Evolutionary conservation across 2,329 filamentous ascomycete species (phyloP).

Genomic region (Didymellaceae sp.): DNA sequence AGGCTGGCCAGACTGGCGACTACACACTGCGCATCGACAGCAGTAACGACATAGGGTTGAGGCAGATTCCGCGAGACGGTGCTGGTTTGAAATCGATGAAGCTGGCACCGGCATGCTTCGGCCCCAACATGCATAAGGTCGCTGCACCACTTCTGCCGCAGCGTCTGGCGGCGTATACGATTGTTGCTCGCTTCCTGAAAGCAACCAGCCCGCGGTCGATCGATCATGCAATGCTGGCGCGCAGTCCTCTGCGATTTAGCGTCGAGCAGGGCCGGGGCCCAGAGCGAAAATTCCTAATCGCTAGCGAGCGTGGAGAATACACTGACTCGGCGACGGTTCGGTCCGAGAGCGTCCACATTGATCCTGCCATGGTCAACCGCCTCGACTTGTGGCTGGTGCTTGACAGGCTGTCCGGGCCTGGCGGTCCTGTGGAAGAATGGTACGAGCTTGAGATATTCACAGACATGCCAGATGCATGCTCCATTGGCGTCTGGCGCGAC

Average conservation of each 20-base stretch:
- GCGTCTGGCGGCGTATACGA: slow-evolving; percentile 67
- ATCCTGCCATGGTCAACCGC: slow-evolving; percentile 62
- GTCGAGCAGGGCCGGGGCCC: slow-evolving; percentile 76
- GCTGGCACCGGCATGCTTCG: slow-evolving; percentile 62
- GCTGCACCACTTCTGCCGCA: slow-evolving; percentile 58
- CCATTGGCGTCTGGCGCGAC: slow-evolving; percentile 54
- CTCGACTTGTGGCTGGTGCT: slow-evolving; percentile 80
- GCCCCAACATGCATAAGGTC: slow-evolving; percentile 58
- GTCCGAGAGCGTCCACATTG: slow-evolving; percentile 76
- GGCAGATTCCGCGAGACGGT: slow-evolving; percentile 71
- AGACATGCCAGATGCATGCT: slow-evolving; percentile 53
- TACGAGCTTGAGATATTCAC: slow-evolving; percentile 59
- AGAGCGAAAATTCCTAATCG: slow-evolving; percentile 67
- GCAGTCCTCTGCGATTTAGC: slow-evolving; percentile 69
- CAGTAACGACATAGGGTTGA: slow-evolving; percentile 62
- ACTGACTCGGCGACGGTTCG: slow-evolving; percentile 71
- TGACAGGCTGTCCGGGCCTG: slow-evolving; percentile 73
- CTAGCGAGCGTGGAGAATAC: slow-evolving; percentile 76
- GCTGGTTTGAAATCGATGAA: slow-evolving; percentile 74
- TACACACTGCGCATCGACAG: slow-evolving; percentile 80
- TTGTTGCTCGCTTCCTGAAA: slow-evolving; percentile 59
- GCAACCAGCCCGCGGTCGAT: slow-evolving; percentile 36
- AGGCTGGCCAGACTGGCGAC: slow-evolving; percentile 74
- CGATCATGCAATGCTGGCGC: slow-evolving; percentile 38
- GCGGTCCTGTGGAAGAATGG: slow-evolving; percentile 54